phyloP scores from a whole-genome alignment of 805 yeast species.

The Metschnikowia santaceciliae region DNA sequence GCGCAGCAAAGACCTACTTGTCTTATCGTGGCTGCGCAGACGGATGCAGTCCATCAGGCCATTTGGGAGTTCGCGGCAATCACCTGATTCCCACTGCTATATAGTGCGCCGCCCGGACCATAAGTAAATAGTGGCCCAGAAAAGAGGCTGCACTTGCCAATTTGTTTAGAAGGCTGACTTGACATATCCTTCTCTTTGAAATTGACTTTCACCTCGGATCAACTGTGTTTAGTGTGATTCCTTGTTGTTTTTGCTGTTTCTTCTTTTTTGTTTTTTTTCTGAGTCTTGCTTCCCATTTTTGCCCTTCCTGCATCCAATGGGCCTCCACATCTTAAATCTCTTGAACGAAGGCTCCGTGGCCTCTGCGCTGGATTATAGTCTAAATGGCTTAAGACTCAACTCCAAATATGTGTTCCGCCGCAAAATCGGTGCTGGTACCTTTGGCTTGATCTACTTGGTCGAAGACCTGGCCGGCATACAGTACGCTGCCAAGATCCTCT shows the following conservation, averaged over 20 bases:
- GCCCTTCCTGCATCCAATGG: neutral
- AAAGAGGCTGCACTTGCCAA: neutral
- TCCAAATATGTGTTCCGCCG: slow-evolving; percentile 47
- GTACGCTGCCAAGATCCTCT: slow-evolving; percentile 70
- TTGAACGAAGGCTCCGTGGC: neutral
- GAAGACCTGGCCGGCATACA: slow-evolving; percentile 41
- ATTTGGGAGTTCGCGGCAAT: neutral
- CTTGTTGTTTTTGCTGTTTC: no score
- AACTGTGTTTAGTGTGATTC: no score
- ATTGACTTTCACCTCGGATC: no score
- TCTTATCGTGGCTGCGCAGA: neutral
- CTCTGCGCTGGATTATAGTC: neutral
- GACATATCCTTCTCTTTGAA: no score
- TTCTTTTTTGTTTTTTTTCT: no score
- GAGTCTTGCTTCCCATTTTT: no score
- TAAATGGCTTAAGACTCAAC: slow-evolving; percentile 52
- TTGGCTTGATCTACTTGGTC: slow-evolving; percentile 41
- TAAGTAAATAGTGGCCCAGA: neutral
- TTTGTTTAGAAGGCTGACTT: no score
- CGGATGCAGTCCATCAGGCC: slow-evolving; percentile 1
- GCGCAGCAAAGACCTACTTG: no score
- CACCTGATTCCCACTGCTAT: slow-evolving; percentile 1
- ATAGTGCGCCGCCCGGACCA: neutral
- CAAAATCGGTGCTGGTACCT: slow-evolving; percentile 47
- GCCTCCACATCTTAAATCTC: slow-evolving; percentile 1